These are phyloP conservation scores for Poa annua DNA, from an alignment of 176 grass and related monocot species.

Conservation along the genomic window DNA sequence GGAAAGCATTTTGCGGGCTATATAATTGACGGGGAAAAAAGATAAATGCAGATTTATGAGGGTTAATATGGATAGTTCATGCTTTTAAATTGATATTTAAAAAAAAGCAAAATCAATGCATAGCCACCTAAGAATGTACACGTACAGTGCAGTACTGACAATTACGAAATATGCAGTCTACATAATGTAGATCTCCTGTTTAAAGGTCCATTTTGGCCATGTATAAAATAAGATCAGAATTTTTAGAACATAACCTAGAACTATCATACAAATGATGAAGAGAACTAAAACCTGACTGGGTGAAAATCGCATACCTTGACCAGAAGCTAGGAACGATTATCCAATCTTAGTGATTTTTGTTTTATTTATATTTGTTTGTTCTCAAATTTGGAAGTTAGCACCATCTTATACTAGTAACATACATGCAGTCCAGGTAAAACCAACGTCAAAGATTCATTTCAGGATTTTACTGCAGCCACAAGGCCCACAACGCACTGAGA, in stretches of 20 bases:
- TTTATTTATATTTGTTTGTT: constrained; percentile 34
- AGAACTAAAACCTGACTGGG: background rate
- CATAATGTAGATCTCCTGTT: constrained; percentile 1
- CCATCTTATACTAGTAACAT: constrained; percentile 14
- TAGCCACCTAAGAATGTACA: constrained; percentile 11
- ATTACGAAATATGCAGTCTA: background rate
- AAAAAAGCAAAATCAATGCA: constrained; percentile 18
- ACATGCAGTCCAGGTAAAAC: constrained; percentile 20
- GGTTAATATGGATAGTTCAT: constrained; percentile 7
- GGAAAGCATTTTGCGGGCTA: background rate
- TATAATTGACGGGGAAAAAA: background rate
- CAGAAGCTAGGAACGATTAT: background rate
- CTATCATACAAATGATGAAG: constrained; percentile 22
- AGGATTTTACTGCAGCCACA: constrained; percentile 28
- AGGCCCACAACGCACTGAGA: background rate
- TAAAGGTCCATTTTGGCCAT: constrained; percentile 7
- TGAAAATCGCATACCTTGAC: background rate
- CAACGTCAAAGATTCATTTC: constrained; percentile 28
- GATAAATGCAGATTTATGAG: background rate
- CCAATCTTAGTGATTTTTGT: background rate
- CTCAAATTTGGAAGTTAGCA: background rate
- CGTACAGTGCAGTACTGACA: background rate
- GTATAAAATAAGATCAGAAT: background rate
- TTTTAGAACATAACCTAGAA: background rate
- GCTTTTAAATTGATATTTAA: constrained; percentile 23